Conservation (phyloP, 1,139 yeast species). For the Saccharomyces uvarum region DNA sequence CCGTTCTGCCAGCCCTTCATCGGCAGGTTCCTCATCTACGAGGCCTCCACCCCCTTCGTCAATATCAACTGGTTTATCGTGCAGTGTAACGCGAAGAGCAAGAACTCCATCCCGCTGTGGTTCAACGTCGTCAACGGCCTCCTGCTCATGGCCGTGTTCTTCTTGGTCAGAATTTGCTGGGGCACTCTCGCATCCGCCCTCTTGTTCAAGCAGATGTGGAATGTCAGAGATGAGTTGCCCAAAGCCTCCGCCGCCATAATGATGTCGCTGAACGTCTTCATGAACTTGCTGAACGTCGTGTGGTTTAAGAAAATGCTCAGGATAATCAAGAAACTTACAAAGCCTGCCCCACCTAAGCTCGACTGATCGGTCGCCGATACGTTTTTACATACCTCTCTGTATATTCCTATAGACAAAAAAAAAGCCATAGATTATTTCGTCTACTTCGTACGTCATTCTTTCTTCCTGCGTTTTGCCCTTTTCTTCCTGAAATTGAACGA, state of each 20-base stretch:
- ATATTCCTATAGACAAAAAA: background rate
- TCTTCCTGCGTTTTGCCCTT: background rate
- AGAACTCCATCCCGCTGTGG: slow-evolving; percentile 40
- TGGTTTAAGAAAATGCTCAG: slow-evolving; percentile 74
- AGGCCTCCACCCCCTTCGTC: slow-evolving; percentile 88
- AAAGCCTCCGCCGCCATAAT: slow-evolving; percentile 40
- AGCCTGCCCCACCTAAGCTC: background rate
- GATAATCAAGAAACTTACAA: slow-evolving; percentile 53
- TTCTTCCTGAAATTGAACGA: background rate
- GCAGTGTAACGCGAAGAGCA: slow-evolving; percentile 44
- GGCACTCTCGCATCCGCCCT: slow-evolving; percentile 64
- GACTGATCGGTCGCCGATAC: background rate
- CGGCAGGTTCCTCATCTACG: slow-evolving; percentile 78
- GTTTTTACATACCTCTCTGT: background rate
- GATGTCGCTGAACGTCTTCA: slow-evolving; percentile 50
- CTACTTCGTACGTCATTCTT: background rate
- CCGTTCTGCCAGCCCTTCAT: slow-evolving; percentile 81
- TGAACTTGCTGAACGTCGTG: slow-evolving; percentile 57
- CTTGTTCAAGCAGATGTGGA: slow-evolving; percentile 32
- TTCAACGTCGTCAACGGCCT: slow-evolving; percentile 65
- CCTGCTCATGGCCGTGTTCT: slow-evolving; percentile 61
- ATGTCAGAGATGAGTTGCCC: slow-evolving; percentile 37
- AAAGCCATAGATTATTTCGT: background rate
- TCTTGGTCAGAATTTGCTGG: slow-evolving; percentile 75
- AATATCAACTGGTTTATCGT: slow-evolving; percentile 88